Evolutionary conservation across 306 rosid species (phyloP), one percentile per base, ranked within the genome.

Genomic region (Gastrolobium villosum): DNA sequence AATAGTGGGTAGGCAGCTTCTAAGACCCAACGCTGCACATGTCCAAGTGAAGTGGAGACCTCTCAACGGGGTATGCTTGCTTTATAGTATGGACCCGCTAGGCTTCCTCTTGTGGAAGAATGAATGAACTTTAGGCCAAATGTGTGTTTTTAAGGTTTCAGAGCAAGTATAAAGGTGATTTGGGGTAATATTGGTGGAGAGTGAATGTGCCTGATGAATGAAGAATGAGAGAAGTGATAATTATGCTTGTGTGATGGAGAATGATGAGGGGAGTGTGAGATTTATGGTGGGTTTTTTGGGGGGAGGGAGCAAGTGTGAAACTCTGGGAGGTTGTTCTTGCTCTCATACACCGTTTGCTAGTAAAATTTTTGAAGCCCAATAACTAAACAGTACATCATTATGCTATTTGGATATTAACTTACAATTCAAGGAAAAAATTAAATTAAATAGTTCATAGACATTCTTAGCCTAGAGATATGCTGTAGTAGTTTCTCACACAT

Each of bases 101-200:
- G 76, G 26, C 50, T 52, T 53, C 53, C 54, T 26, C 37, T 71
- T 9, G 39, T 53, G 64, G 26, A 71, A 26, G 65, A 53, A 40
- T 20, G 50, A 71, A 53, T 53, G 65, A 70, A 62, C 35, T 36
- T 8, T 35, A 50, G 48, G 64, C 37, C 39, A 70, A 5, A 39
- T 10, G 31, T 34, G 41, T 14, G 15, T 50, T n/a, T 8, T 8
- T 9, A 70, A 14, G 34, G 35, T 14, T 50, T 14, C 60, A 2
- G 74, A 35, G 15, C 32, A 14, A 35, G 48, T 70, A 35, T n/a
- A 69, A 48, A 49, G 45, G 34, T 69, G 46, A 49, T 7, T 9
- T 13, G 45, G 46, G 61, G 4, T 69, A 32, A 45, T 15, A 20
- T 14, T 43, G 2, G 71, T 2, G 26, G 9, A 41, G 35, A 65